A percentile compares a stretch with the other conserved stretches of the same genome.
These are phyloP conservation scores for Scenedesmus sp. DNA, from an alignment of 163 green algal genomes.

Conservation along the genomic window DNA sequence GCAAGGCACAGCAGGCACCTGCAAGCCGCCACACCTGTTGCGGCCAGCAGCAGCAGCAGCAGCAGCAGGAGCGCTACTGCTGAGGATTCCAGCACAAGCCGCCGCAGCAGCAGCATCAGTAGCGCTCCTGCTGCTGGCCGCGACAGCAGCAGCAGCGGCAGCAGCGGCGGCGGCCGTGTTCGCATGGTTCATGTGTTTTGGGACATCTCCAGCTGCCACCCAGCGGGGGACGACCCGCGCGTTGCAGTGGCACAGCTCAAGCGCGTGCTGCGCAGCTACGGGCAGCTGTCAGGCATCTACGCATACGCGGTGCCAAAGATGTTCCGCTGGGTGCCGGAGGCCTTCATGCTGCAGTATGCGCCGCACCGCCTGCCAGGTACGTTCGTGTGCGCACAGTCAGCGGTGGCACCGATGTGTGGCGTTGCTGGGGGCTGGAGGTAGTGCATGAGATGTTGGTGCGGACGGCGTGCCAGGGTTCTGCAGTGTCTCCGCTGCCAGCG, in stretches of 20 bases:
- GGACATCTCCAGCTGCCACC: conserved; percentile 51
- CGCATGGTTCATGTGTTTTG: conserved; percentile 40
- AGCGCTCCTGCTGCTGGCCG: neutral
- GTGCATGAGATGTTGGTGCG: too few relatives aligned
- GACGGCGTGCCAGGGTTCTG: too few relatives aligned
- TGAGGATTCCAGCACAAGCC: too few relatives aligned
- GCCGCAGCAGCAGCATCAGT: neutral
- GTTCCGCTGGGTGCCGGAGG: conserved; percentile 51
- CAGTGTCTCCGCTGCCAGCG: too few relatives aligned
- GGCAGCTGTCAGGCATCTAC: conserved; percentile 18
- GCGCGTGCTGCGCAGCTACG: conserved; percentile 22
- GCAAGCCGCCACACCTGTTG: neutral
- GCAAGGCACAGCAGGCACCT: neutral
- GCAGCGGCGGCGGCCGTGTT: neutral
- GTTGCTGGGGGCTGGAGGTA: too few relatives aligned
- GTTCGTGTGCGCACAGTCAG: neutral
- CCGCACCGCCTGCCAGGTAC: conserved; percentile 40
- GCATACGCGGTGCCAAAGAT: conserved; percentile 36
- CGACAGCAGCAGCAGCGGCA: conserved; percentile 21
- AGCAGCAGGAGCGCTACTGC: neutral
- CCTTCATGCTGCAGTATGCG: conserved; percentile 49
- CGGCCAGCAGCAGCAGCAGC: conserved; percentile 2
- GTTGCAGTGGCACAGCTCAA: conserved; percentile 23
- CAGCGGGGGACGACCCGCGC: conserved; percentile 29
- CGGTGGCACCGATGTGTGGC: neutral